phyloP scores from a whole-genome alignment of 495 filamentous ascomycete species.

The Annulohypoxylon moriforme region DNA sequence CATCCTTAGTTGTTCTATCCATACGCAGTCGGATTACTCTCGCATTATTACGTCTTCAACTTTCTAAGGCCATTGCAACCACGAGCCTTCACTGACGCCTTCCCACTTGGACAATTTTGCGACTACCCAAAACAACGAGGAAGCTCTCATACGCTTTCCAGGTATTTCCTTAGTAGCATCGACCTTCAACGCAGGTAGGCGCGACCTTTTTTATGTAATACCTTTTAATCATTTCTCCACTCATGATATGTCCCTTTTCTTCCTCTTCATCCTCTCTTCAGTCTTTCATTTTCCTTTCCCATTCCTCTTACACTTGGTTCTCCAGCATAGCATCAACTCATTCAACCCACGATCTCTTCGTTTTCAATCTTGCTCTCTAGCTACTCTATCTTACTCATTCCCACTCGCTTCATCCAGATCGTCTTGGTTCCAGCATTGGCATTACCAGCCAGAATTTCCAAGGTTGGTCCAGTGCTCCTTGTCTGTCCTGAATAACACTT shows the following conservation, averaged over 20 bases:
- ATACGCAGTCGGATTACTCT: neutral
- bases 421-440: conserved; percentile 60
- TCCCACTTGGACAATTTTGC: neutral
- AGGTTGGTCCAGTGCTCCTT: conserved; percentile 30
- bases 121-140: neutral
- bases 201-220: conserved; percentile 10
- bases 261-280: conserved; percentile 39
- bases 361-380: conserved; percentile 64
- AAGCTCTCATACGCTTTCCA: conserved; percentile 1
- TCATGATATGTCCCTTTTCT: conserved; percentile 22
- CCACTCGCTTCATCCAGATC: conserved; percentile 62
- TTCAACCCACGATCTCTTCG: conserved; percentile 59
- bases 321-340: conserved; percentile 63
- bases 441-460: conserved; percentile 46
- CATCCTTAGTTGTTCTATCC: neutral
- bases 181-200: conserved; percentile 11
- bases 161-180: neutral
- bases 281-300: conserved; percentile 41
- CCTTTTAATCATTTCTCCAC: conserved; percentile 22
- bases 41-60: conserved; percentile 4
- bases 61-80: neutral
- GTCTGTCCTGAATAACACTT: neutral
- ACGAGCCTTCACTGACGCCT: neutral
- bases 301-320: conserved; percentile 54
- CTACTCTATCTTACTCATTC: conserved; percentile 65